Conservation (phyloP, 345 rosid species). For the Xanthoceras sorbifolium region DNA sequence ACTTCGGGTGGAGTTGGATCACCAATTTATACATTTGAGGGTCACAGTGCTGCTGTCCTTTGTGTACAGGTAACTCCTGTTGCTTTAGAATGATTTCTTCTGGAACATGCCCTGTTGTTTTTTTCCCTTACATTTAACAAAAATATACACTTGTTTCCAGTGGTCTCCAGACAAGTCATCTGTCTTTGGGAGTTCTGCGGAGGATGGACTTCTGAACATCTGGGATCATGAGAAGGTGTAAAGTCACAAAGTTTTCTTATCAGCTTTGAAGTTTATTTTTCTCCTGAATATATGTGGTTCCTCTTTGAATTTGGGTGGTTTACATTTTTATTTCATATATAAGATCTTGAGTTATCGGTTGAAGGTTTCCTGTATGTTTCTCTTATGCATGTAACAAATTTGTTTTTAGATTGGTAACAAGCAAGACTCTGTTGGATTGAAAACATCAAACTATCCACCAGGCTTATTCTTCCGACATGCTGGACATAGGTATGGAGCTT, state of each 20-base stretch:
- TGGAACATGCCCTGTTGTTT: not conserved
- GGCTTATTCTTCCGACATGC: constrained; percentile 72
- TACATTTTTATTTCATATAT: not conserved
- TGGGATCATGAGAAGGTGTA: constrained; percentile 90
- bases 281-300: not conserved
- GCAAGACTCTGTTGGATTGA: constrained; percentile 40
- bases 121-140: constrained; percentile 4
- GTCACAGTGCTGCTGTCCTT: constrained; percentile 83
- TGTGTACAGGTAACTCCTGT: constrained; percentile 71
- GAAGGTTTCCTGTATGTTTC: not conserved
- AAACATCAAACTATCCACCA: constrained; percentile 43
- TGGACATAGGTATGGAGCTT: constrained; percentile 54
- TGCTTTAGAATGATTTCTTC: not conserved
- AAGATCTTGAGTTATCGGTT: not conserved
- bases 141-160: constrained; percentile 37
- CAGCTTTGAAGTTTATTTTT: too few species aligned
- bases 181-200: constrained; percentile 94
- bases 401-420: constrained; percentile 43
- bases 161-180: constrained; percentile 93
- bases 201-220: constrained; percentile 87
- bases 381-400: not conserved
- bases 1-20: constrained; percentile 58
- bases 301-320: not conserved
- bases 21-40: constrained; percentile 73
- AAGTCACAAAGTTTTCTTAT: constrained; percentile 9